Percentiles rank a stretch among this genome's conserved stretches.
These are phyloP conservation scores for Geranium brycei DNA, from an alignment of 345 rosid species.

Conservation along the genomic window DNA sequence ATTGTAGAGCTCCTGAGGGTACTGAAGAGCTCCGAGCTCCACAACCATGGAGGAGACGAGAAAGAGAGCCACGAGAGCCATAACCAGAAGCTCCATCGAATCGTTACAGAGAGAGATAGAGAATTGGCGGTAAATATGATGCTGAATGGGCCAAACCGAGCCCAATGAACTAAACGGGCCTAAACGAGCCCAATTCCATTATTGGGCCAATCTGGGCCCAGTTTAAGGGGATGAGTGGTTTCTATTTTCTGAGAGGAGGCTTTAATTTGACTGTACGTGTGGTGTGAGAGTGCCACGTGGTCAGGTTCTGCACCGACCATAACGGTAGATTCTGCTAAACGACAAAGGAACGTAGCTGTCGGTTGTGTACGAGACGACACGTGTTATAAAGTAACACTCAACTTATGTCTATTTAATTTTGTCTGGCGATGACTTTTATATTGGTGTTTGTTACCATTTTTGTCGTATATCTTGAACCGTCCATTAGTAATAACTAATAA, in stretches of 20 bases:
- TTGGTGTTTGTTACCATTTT: not conserved
- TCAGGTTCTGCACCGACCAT: constrained; percentile 6
- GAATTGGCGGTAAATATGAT: constrained; percentile 14
- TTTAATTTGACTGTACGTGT: not conserved
- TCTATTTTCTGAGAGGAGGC: constrained; percentile 1
- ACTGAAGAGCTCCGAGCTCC: constrained; percentile 12
- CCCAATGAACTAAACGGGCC: not conserved
- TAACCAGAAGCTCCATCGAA: constrained; percentile 23
- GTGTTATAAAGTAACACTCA: not conserved
- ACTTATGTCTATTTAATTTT: not conserved
- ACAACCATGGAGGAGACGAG: constrained; percentile 17
- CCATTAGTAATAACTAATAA: not conserved
- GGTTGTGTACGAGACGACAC: constrained; percentile 2
- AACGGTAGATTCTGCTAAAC: constrained; percentile 4
- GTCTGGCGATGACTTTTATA: constrained; percentile 7
- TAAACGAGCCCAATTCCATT: not conserved
- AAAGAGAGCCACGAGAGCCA: constrained; percentile 22
- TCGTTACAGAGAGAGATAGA: constrained; percentile 4
- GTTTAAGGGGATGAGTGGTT: not conserved
- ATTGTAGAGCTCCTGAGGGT: constrained; percentile 12
- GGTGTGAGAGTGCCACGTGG: not conserved
- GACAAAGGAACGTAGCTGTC: constrained; percentile 5
- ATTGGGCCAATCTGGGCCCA: not conserved
- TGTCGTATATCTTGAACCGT: not conserved
- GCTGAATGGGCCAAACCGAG: no score